Percentiles rank a stretch among this genome's conserved stretches.
Evolutionary conservation across 306 rosid genomes (phyloP).

Genomic region (Argentina anserina): DNA sequence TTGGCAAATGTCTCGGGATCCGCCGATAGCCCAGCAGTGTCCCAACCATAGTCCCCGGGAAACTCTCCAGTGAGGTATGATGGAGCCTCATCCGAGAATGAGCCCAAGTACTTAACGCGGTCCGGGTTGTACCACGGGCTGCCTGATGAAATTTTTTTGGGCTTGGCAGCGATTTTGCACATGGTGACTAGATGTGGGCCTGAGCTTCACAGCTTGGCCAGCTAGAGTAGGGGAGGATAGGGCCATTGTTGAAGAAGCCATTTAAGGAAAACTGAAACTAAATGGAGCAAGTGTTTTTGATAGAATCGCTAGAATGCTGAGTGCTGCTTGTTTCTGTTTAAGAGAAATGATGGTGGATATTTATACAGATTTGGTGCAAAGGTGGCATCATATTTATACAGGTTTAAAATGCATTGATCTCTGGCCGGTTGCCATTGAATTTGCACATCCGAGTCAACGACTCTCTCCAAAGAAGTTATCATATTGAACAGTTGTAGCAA

Average conservation of each 20-base stretch:
- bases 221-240: neutral
- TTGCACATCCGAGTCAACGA: no score
- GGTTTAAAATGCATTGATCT: no score
- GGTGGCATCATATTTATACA: no score
- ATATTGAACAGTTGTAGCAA: no score
- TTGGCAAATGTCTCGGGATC: slow-evolving; percentile 5
- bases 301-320: neutral
- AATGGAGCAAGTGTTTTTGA: neutral
- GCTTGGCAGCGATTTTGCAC: neutral
- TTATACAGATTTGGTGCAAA: neutral
- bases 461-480: no score
- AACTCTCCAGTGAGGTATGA: neutral
- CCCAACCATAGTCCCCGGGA: neutral
- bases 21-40: neutral
- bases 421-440: no score
- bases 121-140: neutral
- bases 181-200: neutral
- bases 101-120: neutral
- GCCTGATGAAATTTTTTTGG: neutral
- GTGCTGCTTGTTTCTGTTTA: neutral
- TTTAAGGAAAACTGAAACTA: neutral
- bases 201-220: slow-evolving; percentile 1
- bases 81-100: neutral
- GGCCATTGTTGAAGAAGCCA: slow-evolving; percentile 1
- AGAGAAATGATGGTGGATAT: neutral